A percentile compares a stretch with the other conserved stretches of the same genome.
phyloP scores from a whole-genome alignment of 176 grass and related monocot species.

The Rhynchospora breviuscula region DNA sequence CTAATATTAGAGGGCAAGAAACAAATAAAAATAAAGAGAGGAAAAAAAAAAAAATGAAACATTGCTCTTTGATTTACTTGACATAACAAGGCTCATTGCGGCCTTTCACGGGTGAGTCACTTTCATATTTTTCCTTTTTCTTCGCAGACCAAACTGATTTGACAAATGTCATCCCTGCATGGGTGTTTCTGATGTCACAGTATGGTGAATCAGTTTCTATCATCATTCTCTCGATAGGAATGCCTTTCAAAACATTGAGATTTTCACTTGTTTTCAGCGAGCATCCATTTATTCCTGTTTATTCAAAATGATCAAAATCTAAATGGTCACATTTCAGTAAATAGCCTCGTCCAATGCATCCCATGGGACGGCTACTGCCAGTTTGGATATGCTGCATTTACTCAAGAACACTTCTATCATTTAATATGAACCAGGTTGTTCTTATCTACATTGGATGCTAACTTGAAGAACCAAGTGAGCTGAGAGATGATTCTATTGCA shows the following conservation, averaged over 20 bases:
- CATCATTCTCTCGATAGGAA: constrained; percentile 87
- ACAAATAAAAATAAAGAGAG: not conserved
- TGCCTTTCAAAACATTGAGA: constrained; percentile 61
- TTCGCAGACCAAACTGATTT: constrained; percentile 87
- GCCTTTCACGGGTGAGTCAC: constrained; percentile 58
- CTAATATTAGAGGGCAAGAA: not conserved
- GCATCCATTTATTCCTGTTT: constrained; percentile 76
- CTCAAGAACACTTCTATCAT: not conserved
- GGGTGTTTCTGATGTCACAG: constrained; percentile 91
- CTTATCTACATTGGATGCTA: not conserved
- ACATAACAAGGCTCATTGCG: constrained; percentile 91
- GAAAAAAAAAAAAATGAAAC: not conserved
- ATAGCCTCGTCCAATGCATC: not conserved
- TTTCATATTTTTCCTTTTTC: constrained; percentile 94
- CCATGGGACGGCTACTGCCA: not conserved
- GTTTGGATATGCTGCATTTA: not conserved
- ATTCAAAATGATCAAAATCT: not conserved
- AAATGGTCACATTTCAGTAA: not conserved
- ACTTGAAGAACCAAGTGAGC: not conserved
- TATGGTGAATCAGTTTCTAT: constrained; percentile 96
- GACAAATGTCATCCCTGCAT: constrained; percentile 74
- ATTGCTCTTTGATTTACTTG: constrained; percentile 38
- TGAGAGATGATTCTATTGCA: not conserved
- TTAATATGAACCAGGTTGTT: not conserved
- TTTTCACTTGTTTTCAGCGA: constrained; percentile 84